These are phyloP conservation scores for Beauveria sp. DNA, from an alignment of 2,329 filamentous ascomycete species.

Conservation along the genomic window DNA sequence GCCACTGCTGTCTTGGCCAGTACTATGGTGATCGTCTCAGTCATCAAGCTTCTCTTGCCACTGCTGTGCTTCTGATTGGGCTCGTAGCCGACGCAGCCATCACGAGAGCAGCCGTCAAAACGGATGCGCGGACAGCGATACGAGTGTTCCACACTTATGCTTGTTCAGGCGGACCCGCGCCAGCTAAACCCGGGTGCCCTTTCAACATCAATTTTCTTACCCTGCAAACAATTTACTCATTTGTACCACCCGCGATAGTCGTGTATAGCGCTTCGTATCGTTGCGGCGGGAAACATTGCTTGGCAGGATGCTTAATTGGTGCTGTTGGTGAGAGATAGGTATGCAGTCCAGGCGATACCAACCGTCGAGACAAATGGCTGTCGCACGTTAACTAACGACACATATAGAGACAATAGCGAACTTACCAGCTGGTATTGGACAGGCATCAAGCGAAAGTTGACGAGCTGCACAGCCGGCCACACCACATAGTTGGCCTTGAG, in stretches of 20 bases:
- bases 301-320: constrained; percentile 50
- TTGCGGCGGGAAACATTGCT: too few relatives aligned
- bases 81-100: too few relatives aligned
- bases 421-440: constrained; percentile 93
- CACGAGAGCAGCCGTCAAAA: too few relatives aligned
- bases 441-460: constrained; percentile 94
- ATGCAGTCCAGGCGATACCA: constrained; percentile 96
- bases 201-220: not conserved
- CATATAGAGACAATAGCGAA: constrained; percentile 20
- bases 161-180: not conserved
- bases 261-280: too few relatives aligned
- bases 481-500: constrained; percentile 93
- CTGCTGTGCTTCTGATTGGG: too few relatives aligned
- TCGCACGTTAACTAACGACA: not conserved
- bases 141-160: not conserved
- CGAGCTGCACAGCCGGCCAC: constrained; percentile 90
- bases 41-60: too few relatives aligned
- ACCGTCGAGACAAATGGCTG: constrained; percentile 93
- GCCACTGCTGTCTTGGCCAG: too few relatives aligned
- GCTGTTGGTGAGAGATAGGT: constrained; percentile 85
- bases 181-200: not conserved
- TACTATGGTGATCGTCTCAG: too few relatives aligned
- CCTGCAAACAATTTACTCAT: too few relatives aligned
- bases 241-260: too few relatives aligned
- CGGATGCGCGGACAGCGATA: too few relatives aligned